Base-by-base conservation (phyloP, 2,329 filamentous ascomycete species). In the Teratosphaeria epicoccoides region DNA sequence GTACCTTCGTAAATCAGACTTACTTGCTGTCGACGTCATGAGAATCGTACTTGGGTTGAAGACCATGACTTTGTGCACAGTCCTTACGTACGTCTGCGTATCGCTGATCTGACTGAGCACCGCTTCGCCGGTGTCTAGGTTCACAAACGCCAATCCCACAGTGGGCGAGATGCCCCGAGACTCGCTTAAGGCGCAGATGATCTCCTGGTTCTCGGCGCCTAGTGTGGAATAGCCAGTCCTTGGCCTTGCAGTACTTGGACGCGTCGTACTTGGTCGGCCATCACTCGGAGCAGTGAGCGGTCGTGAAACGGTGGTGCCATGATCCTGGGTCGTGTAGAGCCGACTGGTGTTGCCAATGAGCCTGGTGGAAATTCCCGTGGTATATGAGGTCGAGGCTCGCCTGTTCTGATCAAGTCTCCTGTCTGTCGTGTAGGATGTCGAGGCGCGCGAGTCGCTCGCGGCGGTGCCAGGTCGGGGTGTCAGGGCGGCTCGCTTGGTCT, bases 61-160 rank as follows among this genome's bases (percentile, higher is more conserved):
- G 23, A 95, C 82, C 49, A 81, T 80, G 28, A 97, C 77, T 66
- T 96, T 95, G 68, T 95, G 87, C 25, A 95, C 75, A 0, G 89
- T 95, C 63, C 84, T 84, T 52, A 89, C 83, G 65, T 95, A 97
- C 28, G 89, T 94, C 66, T 95, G 89, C 52, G 84, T 94, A 67
- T 97, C 91, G 63, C 85, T 89, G 57, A 97, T 91, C 63, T 96
- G 88, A 63, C 88, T 94, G 37, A 97, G 76, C 24, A 89, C 81
- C 14, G 82, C 87, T 69, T 95, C 88, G 37, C 85, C 87, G 2
- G 87, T 90, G 43, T 87, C 84, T 2, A 94, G 75, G 63, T 97
- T 94, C 63, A 96, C 76, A 63, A 96, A 90, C 2, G 88, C 87
- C 40, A 62, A 52, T 0, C 91, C 90, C 1, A 97, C 84, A 0